phyloP scores from a whole-genome alignment of 129 eudicot species.

The Flaveria linearis region DNA sequence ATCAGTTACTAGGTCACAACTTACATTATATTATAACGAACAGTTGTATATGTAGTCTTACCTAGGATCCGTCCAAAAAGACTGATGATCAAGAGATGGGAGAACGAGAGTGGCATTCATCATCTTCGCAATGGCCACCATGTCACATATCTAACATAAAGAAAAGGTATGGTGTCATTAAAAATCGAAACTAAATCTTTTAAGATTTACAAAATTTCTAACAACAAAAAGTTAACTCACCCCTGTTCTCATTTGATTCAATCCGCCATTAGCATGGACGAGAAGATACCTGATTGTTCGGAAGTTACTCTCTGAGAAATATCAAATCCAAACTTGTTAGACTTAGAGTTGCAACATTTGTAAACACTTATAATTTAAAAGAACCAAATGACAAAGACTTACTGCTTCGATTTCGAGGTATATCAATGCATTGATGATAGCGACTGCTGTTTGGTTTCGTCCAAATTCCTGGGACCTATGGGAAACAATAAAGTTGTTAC shows the following conservation, averaged over 20 bases:
- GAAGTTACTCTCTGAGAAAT: constrained; percentile 39
- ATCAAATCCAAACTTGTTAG: not conserved
- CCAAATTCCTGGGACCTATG: constrained; percentile 92
- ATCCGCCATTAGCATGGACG: constrained; percentile 94
- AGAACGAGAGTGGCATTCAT: constrained; percentile 98
- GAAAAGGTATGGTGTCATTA: not conserved
- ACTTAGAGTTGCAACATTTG: not conserved
- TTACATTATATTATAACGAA: not conserved
- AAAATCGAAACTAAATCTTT: not conserved
- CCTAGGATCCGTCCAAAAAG: constrained; percentile 99
- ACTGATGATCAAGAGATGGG: constrained; percentile 91
- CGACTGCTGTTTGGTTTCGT: constrained; percentile 72
- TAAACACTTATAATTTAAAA: not conserved
- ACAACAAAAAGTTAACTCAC: constrained; percentile 41
- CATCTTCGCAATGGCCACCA: constrained; percentile 86
- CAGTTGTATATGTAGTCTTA: constrained; percentile 8
- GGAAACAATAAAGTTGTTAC: not conserved
- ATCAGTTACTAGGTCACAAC: not conserved
- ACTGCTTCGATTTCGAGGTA: constrained; percentile 63
- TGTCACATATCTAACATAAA: constrained; percentile 76
- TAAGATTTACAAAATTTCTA: not conserved
- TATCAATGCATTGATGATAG: constrained; percentile 61
- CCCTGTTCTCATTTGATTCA: constrained; percentile 98
- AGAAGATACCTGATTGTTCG: constrained; percentile 67
- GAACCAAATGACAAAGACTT: constrained; percentile 27